These are phyloP conservation scores for Medicago arabica DNA, from an alignment of 306 rosid genomes.

Conservation along the genomic window DNA sequence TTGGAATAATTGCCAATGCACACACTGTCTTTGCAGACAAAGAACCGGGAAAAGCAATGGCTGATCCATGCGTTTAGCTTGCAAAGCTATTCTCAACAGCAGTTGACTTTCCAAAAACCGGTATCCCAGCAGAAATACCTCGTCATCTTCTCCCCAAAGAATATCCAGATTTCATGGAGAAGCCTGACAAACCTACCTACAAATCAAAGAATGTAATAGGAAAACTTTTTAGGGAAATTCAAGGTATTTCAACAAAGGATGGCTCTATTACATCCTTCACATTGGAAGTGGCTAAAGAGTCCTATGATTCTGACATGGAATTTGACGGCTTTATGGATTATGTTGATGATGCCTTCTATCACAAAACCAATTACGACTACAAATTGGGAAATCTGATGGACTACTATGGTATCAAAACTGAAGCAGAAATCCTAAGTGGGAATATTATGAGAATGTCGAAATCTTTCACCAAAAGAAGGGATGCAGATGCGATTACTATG, in stretches of 20 bases:
- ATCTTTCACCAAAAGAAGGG: constrained; percentile 64
- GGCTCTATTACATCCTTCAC: constrained; percentile 52
- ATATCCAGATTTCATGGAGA: constrained; percentile 92
- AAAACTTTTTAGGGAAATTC: constrained; percentile 73
- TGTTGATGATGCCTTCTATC: constrained; percentile 67
- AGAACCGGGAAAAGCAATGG: constrained; percentile 54
- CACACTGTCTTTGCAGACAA: constrained; percentile 77
- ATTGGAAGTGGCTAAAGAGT: constrained; percentile 45
- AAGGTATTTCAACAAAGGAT: constrained; percentile 45
- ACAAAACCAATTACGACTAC: constrained; percentile 73
- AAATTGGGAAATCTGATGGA: constrained; percentile 81
- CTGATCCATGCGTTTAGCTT: constrained; percentile 59
- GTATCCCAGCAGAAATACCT: constrained; percentile 75
- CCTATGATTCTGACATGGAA: constrained; percentile 83
- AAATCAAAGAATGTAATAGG: constrained; percentile 67
- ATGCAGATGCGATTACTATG: constrained; percentile 59
- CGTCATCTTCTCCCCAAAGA: constrained; percentile 54
- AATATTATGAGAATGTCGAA: constrained; percentile 64
- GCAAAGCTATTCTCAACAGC: constrained; percentile 72
- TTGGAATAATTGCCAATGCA: constrained; percentile 84
- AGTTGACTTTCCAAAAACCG: constrained; percentile 91
- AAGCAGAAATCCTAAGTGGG: constrained; percentile 79
- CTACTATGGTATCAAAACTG: constrained; percentile 80
- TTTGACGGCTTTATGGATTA: constrained; percentile 68
- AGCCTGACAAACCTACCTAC: constrained; percentile 65